phyloP scores from a whole-genome alignment of 2,329 filamentous ascomycete genomes.

The Fusarium nematophilum region DNA sequence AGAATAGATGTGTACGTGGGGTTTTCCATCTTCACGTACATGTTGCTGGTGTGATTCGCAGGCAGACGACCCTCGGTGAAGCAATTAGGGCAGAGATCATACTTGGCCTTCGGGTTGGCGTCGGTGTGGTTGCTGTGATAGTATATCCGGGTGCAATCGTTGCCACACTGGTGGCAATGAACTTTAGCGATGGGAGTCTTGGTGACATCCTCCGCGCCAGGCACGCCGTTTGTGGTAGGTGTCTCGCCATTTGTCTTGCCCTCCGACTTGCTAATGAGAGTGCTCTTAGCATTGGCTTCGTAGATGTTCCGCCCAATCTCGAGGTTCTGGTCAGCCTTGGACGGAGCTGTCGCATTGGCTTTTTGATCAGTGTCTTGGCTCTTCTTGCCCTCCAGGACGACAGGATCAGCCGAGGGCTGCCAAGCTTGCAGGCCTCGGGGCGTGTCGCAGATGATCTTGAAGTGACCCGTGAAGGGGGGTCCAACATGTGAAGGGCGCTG shows the following conservation, averaged over 20 bases:
- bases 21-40: constrained; percentile 92
- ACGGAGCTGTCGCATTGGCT: constrained; percentile 71
- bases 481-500: constrained; percentile 95
- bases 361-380: constrained; percentile 77
- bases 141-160: constrained; percentile 81
- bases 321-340: constrained; percentile 88
- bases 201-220: constrained; percentile 68
- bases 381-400: constrained; percentile 70
- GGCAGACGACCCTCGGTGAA: constrained; percentile 88
- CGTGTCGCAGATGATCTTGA: constrained; percentile 95
- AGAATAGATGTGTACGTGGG: constrained; percentile 81
- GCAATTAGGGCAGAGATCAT: constrained; percentile 92
- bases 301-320: constrained; percentile 96
- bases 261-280: constrained; percentile 76
- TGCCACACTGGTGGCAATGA: constrained; percentile 90
- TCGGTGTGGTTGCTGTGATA: constrained; percentile 69
- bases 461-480: constrained; percentile 96
- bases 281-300: constrained; percentile 85
- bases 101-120: constrained; percentile 75
- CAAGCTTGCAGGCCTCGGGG: constrained; percentile 94
- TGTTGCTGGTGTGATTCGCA: constrained; percentile 78
- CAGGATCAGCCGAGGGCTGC: constrained; percentile 86
- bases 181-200: constrained; percentile 76
- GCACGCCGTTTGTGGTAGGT: constrained; percentile 72
- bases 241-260: constrained; percentile 82